Evolutionary conservation across 2,329 filamentous ascomycete species (phyloP), one percentile per base, ranked within the genome.

Genomic region (Zasmidium cellare): DNA sequence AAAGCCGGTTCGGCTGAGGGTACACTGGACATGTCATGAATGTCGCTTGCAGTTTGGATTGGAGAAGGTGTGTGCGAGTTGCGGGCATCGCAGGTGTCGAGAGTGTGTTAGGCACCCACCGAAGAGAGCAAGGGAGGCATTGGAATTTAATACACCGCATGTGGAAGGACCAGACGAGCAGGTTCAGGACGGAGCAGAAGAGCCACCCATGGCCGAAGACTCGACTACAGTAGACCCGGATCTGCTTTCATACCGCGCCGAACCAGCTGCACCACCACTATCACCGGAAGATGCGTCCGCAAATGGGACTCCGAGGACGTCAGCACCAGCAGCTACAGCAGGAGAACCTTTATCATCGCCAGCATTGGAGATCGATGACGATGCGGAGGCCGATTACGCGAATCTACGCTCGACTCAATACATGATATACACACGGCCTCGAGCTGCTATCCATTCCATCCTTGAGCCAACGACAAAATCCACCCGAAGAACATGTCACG

Each of bases 21-120:
- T 92, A 53, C 88, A 90, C 72, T 85, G 87, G 65, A 87, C 84
- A 62, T 97, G 92, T 75, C 92, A 96, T 75, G 82, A 84, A 65
- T 97, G 92, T 78, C 84, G 87, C 58, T 84, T 87, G 14, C 83
- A 84, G 22, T 96, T 93, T 72, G 87, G 88, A 56, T 75, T 83
- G 19, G 84, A 87, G 67, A 91, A 88, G 76, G 80, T 88, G 59
- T 96, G 92, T 75, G 75, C 82, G 63, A 84, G 84, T 65, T 97
- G 92, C 77, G 82, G 89, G 66, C 92, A 97, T 76, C 79, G 80
- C 48, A 85, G 90, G 65, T 97, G 92, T 83, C 88, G 85, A 70
- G 86, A 89, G 69, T 97, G 92, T 73, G 84, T 86, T 24, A 86
- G 90, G 55, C 85, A 88, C 67, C 92, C 92, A 31, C 79, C 83